These are phyloP conservation scores for Rhodomyrtus psidioides DNA, from an alignment of 441 rosid genomes.

Conservation along the genomic window DNA sequence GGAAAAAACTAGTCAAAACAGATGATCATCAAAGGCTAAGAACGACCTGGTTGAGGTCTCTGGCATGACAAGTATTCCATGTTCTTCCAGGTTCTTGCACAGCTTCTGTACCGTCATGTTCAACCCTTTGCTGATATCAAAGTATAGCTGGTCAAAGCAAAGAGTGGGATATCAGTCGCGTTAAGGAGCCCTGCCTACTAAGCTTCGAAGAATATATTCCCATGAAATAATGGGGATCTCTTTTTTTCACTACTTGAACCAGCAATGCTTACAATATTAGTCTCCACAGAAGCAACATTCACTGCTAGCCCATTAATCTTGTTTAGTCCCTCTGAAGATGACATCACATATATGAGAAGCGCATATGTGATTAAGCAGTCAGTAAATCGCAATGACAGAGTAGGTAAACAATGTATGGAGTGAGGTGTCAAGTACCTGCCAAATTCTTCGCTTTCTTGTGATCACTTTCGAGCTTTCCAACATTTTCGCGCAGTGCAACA, in stretches of 20 bases:
- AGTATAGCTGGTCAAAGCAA: slow-evolving; percentile 37
- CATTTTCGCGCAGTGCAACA: slow-evolving; percentile 67
- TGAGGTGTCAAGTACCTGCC: slow-evolving; percentile 40
- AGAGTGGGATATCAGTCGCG: not conserved
- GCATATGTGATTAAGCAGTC: not conserved
- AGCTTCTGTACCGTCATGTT: slow-evolving; percentile 42
- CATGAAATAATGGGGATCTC: not conserved
- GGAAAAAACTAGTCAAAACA: not conserved
- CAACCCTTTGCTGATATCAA: slow-evolving; percentile 44
- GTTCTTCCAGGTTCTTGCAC: slow-evolving; percentile 57
- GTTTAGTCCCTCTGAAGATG: slow-evolving; percentile 59
- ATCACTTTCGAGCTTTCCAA: slow-evolving; percentile 57
- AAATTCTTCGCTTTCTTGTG: slow-evolving; percentile 71
- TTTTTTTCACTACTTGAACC: not conserved
- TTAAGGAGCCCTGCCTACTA: not conserved
- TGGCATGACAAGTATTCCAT: slow-evolving; percentile 55
- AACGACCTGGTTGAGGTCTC: slow-evolving; percentile 52
- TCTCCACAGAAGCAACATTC: slow-evolving; percentile 64
- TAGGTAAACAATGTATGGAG: not conserved
- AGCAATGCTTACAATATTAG: slow-evolving; percentile 66
- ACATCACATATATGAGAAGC: not conserved
- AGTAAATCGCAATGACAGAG: not conserved
- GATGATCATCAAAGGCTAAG: not conserved
- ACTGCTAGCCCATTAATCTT: slow-evolving; percentile 62
- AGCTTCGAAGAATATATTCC: not conserved